Base-by-base conservation (phyloP, 2,329 filamentous ascomycete species). In the Bipolaris cookei region DNA sequence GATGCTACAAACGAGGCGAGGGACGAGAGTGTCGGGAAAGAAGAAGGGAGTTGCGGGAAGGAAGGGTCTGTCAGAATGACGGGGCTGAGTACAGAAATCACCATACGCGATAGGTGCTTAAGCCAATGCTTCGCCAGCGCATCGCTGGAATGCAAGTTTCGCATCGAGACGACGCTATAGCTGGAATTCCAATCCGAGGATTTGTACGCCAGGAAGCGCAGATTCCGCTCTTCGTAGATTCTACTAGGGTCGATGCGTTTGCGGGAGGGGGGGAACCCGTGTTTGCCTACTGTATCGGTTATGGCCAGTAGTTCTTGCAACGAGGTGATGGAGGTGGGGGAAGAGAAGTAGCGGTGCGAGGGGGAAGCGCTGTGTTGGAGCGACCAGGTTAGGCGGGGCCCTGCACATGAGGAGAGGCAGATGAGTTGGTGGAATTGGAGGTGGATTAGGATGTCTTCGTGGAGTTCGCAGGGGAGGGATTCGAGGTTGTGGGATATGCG, bases 381-480 rank as follows among this genome's bases (percentile, higher is more conserved):
- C 1, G 58, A 61, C 58, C 50, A 61, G n/a, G 21, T 45, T 14
- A 61, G 37, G 13, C 54, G 46, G 4, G 58, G 30, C 2, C 58
- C 51, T 16, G 58, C 58, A 45, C 28, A 44, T 7, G 32, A 25
- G 6, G 51, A 61, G 13, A 61, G 38, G 6, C 50, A 54, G 13
- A 61, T 48, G 13, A 61, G 51, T 23, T 61, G 50, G 18, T 46
- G 39, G 28, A 58, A 61, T n/a, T 61, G 46, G 6, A 61, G 51
- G 10, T 48, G 51, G 4, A 11, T 18, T 3, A 61, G 32, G 18
- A 61, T 37, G 6, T 23, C 28, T 11, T 39, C 48, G 25, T 58
- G 55, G 5, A 61, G 51, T 28, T 58, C 58, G 23, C 47, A 52
- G 2, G 62, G 59, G 1, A 64, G 34, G 10, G 51, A 60, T 13